These are phyloP conservation scores for Pichia insulana DNA, from an alignment of 805 yeast species.

Conservation along the genomic window DNA sequence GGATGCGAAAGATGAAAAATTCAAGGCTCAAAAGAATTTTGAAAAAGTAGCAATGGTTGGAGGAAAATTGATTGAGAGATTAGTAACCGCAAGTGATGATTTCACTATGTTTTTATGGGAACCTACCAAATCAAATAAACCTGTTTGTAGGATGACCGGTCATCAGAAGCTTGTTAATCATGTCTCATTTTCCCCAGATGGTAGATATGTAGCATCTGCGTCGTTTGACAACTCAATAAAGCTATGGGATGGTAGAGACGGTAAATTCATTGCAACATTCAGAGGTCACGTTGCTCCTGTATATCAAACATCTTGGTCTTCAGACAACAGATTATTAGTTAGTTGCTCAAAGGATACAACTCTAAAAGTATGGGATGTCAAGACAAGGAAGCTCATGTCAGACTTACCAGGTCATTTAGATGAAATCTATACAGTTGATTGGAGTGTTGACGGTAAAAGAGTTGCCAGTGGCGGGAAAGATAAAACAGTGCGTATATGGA, in stretches of 20 bases:
- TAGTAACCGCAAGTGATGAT: conserved; percentile 94
- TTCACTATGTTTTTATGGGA: conserved; percentile 98
- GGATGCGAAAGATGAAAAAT: conserved; percentile 37
- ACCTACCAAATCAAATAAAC: conserved; percentile 71
- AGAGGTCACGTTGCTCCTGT: conserved; percentile 98
- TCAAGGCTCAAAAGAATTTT: conserved; percentile 50
- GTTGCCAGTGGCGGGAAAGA: conserved; percentile 99
- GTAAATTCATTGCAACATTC: conserved; percentile 80
- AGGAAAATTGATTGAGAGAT: conserved; percentile 55
- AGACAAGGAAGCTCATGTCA: conserved; percentile 71
- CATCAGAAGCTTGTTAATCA: conserved; percentile 96
- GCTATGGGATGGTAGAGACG: conserved; percentile 92
- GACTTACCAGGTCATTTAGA: conserved; percentile 96
- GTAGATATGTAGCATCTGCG: conserved; percentile 80
- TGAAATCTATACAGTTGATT: conserved; percentile 94
- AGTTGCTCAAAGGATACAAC: conserved; percentile 96
- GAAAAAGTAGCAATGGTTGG: conserved; percentile 53
- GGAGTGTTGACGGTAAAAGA: conserved; percentile 91
- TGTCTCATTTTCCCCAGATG: conserved; percentile 94
- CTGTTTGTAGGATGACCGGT: conserved; percentile 90
- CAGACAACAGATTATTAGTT: conserved; percentile 84
- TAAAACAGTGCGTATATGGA: conserved; percentile 89
- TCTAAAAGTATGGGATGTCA: conserved; percentile 90
- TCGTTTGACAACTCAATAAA: conserved; percentile 94
- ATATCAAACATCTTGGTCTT: conserved; percentile 96